phyloP scores from a whole-genome alignment of 2,329 filamentous ascomycete species.

The Metarhizium anisopliae region DNA sequence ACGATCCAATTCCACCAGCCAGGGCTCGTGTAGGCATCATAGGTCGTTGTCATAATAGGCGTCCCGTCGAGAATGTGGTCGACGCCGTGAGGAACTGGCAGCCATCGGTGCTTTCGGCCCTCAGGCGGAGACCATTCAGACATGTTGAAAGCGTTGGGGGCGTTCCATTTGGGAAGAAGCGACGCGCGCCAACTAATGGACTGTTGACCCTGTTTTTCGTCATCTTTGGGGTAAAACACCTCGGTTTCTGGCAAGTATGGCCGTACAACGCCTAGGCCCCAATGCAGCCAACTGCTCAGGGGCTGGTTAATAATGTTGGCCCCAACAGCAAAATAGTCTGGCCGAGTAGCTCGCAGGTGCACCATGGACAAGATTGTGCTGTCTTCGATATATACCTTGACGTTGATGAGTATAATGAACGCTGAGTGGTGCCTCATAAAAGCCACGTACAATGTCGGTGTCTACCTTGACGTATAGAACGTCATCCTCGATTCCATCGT shows the following conservation, averaged over 20 bases:
- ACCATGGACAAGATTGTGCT: constrained; percentile 41
- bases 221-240: not conserved
- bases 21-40: constrained; percentile 31
- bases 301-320: constrained; percentile 40
- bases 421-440: not conserved
- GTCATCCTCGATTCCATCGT: constrained; percentile 37
- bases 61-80: constrained; percentile 32
- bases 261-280: constrained; percentile 40
- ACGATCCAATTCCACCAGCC: constrained; percentile 41
- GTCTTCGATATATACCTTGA: constrained; percentile 22
- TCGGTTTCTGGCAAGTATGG: constrained; percentile 41
- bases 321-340: constrained; percentile 40
- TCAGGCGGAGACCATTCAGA: constrained; percentile 25
- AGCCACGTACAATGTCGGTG: constrained; percentile 26
- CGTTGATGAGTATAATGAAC: not conserved
- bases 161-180: constrained; percentile 23
- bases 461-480: constrained; percentile 31
- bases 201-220: constrained; percentile 14
- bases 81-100: constrained; percentile 26
- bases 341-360: constrained; percentile 35
- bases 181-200: constrained; percentile 29
- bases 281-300: constrained; percentile 43
- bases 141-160: constrained; percentile 18
- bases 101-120: constrained; percentile 39
- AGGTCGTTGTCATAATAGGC: constrained; percentile 39